Evolutionary conservation across 2,329 filamentous ascomycete species (phyloP), one percentile per base, ranked within the genome.

Genomic region (Cordyceps javanica): DNA sequence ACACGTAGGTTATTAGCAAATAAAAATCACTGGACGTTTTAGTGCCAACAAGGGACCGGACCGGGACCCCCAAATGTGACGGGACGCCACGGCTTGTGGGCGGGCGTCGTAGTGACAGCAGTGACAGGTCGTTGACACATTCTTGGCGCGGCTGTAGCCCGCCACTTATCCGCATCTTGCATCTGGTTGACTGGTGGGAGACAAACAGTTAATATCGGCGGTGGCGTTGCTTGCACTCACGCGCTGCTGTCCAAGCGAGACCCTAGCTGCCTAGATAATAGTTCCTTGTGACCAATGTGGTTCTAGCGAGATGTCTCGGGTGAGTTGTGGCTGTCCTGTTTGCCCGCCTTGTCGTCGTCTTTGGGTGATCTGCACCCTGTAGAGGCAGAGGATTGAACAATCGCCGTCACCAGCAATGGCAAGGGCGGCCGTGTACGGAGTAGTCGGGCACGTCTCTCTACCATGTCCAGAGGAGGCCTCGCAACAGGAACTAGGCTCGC

Each of bases 81-180:
- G 28, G 30, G 30, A 55, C 52, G 51, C 51, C 51, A 54, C 28
- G 38, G 30, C 19, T 45, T 44, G 50, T 53, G 19, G 19, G 51
- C 30, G 39, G 14, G 28, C 28, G 39, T 45, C 19, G 14, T 1
- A 46, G 52, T 42, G 52, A 46, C 42, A 55, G 53, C 32, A 49
- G 32, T 56, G 44, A 49, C 53, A 49, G 53, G 32, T 32, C 8
- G 16, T 48, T 56, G 54, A 42, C 54, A 56, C 53, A 46, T 39
- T 39, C 30, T 46, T 48, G 53, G 41, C 51, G 42, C 53, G 32
- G 42, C 42, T 55, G 53, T 21, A 45, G 28, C 41, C 52, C 52
- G 52, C 53, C 44, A 56, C 53, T 55, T 48, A 46, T 34, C 42
- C 34, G 53, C 42, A 55, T 48, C 53, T 23, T 21, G 30, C 23